phyloP scores from a whole-genome alignment of 805 yeast genomes.

The Gaillardinia entomophila region DNA sequence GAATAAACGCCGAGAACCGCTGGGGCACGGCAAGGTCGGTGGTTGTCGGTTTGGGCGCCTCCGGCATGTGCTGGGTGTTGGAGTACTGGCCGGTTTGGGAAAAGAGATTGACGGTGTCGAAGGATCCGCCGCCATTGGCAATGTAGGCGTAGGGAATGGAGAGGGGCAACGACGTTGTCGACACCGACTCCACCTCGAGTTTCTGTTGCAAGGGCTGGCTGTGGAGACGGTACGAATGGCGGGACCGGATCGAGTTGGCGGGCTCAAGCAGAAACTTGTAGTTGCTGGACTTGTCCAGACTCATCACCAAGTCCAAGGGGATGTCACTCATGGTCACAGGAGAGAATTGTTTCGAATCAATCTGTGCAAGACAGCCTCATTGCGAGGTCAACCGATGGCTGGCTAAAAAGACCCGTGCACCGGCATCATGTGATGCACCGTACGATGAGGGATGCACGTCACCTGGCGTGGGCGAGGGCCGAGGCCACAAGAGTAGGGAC shows the following conservation, averaged over 20 bases:
- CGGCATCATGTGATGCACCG: too few relatives aligned
- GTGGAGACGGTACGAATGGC: neutral
- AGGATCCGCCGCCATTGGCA: constrained; percentile 13
- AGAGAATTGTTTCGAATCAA: too few relatives aligned
- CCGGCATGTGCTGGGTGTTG: constrained; percentile 17
- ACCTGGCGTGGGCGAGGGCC: too few relatives aligned
- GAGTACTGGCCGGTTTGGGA: constrained; percentile 12
- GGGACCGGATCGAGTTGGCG: constrained; percentile 1
- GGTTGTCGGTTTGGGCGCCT: constrained; percentile 1
- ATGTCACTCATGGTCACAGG: too few relatives aligned
- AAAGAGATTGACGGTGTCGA: constrained; percentile 22
- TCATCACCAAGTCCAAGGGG: too few relatives aligned
- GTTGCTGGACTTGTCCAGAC: neutral
- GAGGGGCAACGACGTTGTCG: constrained; percentile 21
- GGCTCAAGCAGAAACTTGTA: constrained; percentile 2
- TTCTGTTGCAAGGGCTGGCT: too few relatives aligned
- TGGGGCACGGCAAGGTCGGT: constrained; percentile 23
- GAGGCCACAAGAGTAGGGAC: too few relatives aligned
- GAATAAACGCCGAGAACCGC: constrained; percentile 34
- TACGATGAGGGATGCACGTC: too few relatives aligned
- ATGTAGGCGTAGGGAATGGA: constrained; percentile 23
- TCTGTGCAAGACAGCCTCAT: too few relatives aligned
- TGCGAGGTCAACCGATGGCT: too few relatives aligned
- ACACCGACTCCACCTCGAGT: constrained; percentile 18
- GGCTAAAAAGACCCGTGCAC: too few relatives aligned